Base-by-base conservation (phyloP, 331 rosid genomes). In the Pyracantha coccinea region DNA sequence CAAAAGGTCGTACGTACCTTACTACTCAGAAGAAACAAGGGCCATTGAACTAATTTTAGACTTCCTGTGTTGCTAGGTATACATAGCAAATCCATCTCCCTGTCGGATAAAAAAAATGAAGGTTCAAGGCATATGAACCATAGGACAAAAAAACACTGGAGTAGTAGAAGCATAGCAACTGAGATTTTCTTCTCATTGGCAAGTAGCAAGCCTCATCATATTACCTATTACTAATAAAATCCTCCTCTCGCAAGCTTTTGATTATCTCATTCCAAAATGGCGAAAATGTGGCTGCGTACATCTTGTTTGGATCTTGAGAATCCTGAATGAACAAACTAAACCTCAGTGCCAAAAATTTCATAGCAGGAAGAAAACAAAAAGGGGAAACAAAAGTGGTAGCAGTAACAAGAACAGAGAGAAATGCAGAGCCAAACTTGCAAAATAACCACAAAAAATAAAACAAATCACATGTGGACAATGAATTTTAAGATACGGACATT, bases 181-280 rank as follows among this genome's bases (percentile, higher is more conserved):
- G 57, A 41, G 6, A 67, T 33, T 41, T 69, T 72, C 71, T 28
- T 53, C 45, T 66, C 67, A 52, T 74, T 31, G 47, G 32, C 62
- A 76, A 62, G 77, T 57, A 80, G 77, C 63, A 77, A 76, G 58
- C 38, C 81, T 21, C 27, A 69, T 66, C 4, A 15, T 53, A 81
- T 52, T 67, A 94, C 99, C 99, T 87, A 72, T 92, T 90, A 81
- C 97, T 90, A 67, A 94, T 88, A 69, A 77, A 94, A 86, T 94
- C 99, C 81, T 94, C 99, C 84, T 94, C 99, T 0, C 99, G 97
- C 79, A 94, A 81, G 76, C 97, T 88, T 81, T 90, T 94, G 71
- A 94, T 88, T 75, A 94, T 92, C 84, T 94, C 97, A 57, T 94
- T 94, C 99, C 99, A 94, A 85, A 92, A 90, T 72, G 97, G 99